These are phyloP conservation scores for Rhynchosporium secalis DNA, from an alignment of 2,329 filamentous ascomycete genomes.

Conservation along the genomic window DNA sequence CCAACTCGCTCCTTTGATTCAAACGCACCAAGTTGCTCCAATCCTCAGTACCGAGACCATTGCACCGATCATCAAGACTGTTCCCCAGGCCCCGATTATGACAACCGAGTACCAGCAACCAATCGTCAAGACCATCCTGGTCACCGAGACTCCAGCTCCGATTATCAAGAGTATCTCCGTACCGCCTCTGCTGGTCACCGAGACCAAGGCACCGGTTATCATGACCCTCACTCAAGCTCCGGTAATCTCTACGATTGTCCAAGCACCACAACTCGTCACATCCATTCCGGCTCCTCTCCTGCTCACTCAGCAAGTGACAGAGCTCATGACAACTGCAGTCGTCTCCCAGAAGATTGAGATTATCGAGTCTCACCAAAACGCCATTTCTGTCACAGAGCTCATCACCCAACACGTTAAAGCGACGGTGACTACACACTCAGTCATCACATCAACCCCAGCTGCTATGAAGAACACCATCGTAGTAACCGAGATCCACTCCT, in stretches of 20 bases:
- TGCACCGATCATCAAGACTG: conserved; percentile 9
- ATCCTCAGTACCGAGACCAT: conserved; percentile 13
- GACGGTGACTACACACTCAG: neutral
- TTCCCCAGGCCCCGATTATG: conserved; percentile 1
- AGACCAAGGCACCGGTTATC: conserved; percentile 5
- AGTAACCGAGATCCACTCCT: conserved; percentile 11
- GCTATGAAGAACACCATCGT: conserved; percentile 4
- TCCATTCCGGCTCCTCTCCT: neutral
- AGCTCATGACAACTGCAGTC: conserved; percentile 1
- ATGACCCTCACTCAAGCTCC: conserved; percentile 1
- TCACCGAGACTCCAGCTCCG: conserved; percentile 6
- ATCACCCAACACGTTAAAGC: conserved; percentile 11
- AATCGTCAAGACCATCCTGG: conserved; percentile 10
- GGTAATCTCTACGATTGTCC: neutral
- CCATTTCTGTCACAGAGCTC: conserved; percentile 3
- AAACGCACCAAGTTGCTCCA: conserved; percentile 9
- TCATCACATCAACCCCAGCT: neutral
- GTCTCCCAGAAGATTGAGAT: conserved; percentile 3
- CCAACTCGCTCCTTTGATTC: neutral
- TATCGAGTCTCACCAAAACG: conserved; percentile 12
- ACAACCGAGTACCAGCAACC: conserved; percentile 8
- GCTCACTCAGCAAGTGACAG: conserved; percentile 6
- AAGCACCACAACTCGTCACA: conserved; percentile 10
- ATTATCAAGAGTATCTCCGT: conserved; percentile 12
- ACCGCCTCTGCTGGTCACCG: conserved; percentile 6